These are phyloP conservation scores for Debaryomyces sp. DNA, from an alignment of 1,139 yeast genomes.

Conservation along the genomic window DNA sequence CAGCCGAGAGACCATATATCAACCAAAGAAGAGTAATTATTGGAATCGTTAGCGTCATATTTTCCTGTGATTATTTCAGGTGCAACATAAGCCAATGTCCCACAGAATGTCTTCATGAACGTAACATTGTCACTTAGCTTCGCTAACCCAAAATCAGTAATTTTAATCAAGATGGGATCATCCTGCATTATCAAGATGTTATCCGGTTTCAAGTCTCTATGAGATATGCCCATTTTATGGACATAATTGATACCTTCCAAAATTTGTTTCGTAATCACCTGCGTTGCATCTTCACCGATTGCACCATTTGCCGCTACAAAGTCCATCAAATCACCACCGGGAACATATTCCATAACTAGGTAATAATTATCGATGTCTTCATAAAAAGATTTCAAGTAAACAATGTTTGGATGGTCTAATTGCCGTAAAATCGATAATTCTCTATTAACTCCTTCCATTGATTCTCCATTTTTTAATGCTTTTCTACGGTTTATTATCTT, in stretches of 20 bases:
- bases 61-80: conserved; percentile 90
- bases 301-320: conserved; percentile 92
- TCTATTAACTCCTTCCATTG: conserved; percentile 70
- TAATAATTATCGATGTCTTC: conserved; percentile 83
- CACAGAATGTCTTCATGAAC: conserved; percentile 85
- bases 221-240: conserved; percentile 87
- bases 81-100: conserved; percentile 88
- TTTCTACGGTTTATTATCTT: conserved; percentile 85
- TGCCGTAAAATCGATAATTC: conserved; percentile 80
- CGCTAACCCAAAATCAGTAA: conserved; percentile 92
- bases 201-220: conserved; percentile 91
- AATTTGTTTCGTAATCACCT: conserved; percentile 82
- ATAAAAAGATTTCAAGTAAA: conserved; percentile 76
- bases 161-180: conserved; percentile 85
- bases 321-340: conserved; percentile 98
- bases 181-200: conserved; percentile 88
- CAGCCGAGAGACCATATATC: conserved; percentile 96
- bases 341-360: conserved; percentile 90
- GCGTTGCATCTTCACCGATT: conserved; percentile 86
- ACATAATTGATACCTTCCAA: conserved; percentile 84
- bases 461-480: conserved; percentile 68
- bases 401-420: conserved; percentile 83
- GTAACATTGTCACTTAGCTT: conserved; percentile 78
- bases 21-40: conserved; percentile 78
- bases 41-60: conserved; percentile 38